Base-by-base conservation (phyloP, 805 yeast species). In the Vanderwaltozyma tropicalis region DNA sequence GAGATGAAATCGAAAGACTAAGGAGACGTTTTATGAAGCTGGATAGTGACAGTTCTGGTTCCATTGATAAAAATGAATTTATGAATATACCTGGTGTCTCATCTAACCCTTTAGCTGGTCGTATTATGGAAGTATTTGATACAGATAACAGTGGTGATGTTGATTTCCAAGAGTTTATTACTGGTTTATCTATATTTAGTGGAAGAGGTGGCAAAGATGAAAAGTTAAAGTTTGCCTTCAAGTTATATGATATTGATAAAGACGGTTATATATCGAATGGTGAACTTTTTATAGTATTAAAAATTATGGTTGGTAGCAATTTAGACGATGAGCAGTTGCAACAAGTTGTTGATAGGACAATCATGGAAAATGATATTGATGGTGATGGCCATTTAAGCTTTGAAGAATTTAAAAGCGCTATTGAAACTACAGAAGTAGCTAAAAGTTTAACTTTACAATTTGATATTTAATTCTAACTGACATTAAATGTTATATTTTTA, bases 191-290 rank as follows among this genome's bases (percentile, higher is more conserved):
- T 3, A 87, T 88, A 3, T 92, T 92, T 54, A 82, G 95, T 37
- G 80, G 88, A 4, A 79, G 83, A 51, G 84, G 94, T 1, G 72
- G 78, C 18, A 76, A 76, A 34, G 80, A 77, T 38, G 96, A 86
- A 47, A 89, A 87, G 60, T 69, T 89, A 41, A 69, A 68, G 53
- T 92, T 94, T 66, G 92, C 96, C 10, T 92, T 92, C 63, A 83
- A 79, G 52, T 86, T 92, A 15, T 92, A 92, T 55, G 99, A 92
- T 56, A 86, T 92, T 45, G 99, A 92, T 61, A 71, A 86, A 39
- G 99, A 92, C 57, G 98, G 98, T 0, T 87, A 55, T 56, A 85
- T 92, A 27, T 88, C 96, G 3, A 89, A 89, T 55, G 99, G 98
- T 18, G 99, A 92, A 62, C 61, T 92, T 40, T 92, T 80, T 52